Base-by-base conservation (phyloP, 164 flowering plant genomes). In the Echeveria elegans region DNA sequence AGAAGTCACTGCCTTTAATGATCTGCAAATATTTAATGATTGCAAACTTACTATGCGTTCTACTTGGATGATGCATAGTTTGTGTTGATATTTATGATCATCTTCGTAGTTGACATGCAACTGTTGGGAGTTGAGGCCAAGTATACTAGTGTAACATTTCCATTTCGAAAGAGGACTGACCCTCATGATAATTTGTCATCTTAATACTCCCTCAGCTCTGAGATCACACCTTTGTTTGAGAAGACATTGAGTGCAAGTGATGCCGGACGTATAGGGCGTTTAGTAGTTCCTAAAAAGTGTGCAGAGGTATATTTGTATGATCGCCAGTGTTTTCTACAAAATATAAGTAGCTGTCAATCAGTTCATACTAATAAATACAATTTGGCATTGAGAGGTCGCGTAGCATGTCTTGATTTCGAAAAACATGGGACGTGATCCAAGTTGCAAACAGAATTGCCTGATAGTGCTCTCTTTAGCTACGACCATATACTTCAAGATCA, bases 161-260 rank as follows among this genome's bases (percentile, higher is more conserved):
- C n/a, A n/a, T n/a, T n/a, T n/a, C 16, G 61, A 19, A 56, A 56
- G 18, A 56, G 31, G 28, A 56, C 61, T 28, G 61, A 53, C 30
- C 28, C 26, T 24, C 31, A 53, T 26, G 12, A 28, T 56, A 28
- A 8, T 29, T 10, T 29, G n/a, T 14, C 34, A 56, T 28, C 61
- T 56, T 56, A 56, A 56, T 32, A 14, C 14, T 56, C 2, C 16
- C 28, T 28, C 61, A 56, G 61, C 61, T 28, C 32, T 56, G 61
- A 28, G 61, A 56, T 56, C 26, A 56, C 26, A 56, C 61, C 90
- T 16, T 68, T 86, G 72, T 86, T 86, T 72, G 88, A 86, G 64
- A 86, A 86, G 79, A 80, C 82, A 64, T 72, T 86, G 56, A 86
- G 90, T 79, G 90, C 90, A 38, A 86, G 90, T 78, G 90, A 86